Evolutionary conservation across 2,329 filamentous ascomycete species (phyloP), one percentile per base, ranked within the genome.

Genomic region (Colletotrichum tabaci): DNA sequence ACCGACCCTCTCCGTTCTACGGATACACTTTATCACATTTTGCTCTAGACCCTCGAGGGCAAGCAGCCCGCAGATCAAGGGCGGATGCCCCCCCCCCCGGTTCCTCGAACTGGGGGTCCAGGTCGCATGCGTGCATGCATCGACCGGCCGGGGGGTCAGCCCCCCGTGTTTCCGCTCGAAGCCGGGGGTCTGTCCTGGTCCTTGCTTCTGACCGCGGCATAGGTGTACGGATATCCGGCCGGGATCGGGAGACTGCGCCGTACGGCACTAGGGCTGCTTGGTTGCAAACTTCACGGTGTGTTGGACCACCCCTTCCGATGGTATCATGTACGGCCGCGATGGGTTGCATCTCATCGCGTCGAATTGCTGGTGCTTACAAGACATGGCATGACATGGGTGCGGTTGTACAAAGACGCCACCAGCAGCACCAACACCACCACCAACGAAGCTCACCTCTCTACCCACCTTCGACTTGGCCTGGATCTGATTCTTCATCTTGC

Each of bases 161-260:
- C 30, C 30, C 23, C 57, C 46, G 57, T 60, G 9, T 35, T 61
- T 40, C 44, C 21, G 10, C 18, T 44, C 44, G 23, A 26, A 47
- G 58, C 35, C 50, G 61, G 67, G 67, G 57, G 23, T 23, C 21
- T 23, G 21, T 46, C 62, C 62, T 23, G 10, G 40, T 23, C 42
- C 42, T 46, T 50, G 46, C 47, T 35, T 56, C 16, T 4, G 55
- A 61, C 62, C 40, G 30, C 49, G 42, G 8, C 21, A 38, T 18
- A 35, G 57, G 62, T 47, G 58, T 38, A 46, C 40, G 23, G 10
- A 13, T 10, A 26, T 52, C 21, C 57, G 57, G 50, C 50, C 57
- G 35, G 57, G 57, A 70, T 67, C 67, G 63, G 49, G 56, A 56
- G 49, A 57, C 62, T 67, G 35, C 42, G 42, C 63, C 56, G 63